Conservation (phyloP, 352 stramenopile species). For the Phytopythium montanum region DNA sequence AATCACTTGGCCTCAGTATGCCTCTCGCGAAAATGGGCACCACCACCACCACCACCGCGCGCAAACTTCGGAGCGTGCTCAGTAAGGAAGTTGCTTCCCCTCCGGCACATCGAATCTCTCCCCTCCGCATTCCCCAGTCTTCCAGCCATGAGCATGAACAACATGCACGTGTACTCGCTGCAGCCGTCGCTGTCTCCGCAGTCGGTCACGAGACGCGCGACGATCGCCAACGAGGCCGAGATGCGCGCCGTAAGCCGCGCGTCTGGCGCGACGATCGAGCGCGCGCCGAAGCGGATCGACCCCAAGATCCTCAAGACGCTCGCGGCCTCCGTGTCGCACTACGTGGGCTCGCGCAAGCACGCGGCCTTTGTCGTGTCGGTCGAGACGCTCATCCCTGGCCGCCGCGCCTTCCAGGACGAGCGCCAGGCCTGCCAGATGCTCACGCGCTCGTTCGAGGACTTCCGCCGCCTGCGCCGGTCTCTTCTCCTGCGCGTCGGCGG, state of each 20-base stretch:
- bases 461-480: conserved; percentile 70
- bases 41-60: too few species aligned
- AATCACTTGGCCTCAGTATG: conserved; percentile 3
- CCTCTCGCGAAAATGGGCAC: background rate
- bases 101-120: background rate
- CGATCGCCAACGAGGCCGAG: conserved; percentile 32
- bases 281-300: conserved; percentile 48
- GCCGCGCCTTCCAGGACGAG: conserved; percentile 50
- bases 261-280: conserved; percentile 36
- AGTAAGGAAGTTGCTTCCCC: conserved; percentile 10
- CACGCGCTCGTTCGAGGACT: conserved; percentile 75
- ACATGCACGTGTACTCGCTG: conserved; percentile 32
- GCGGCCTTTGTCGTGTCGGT: conserved; percentile 79
- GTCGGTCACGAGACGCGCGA: conserved; percentile 33
- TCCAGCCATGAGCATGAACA: conserved; percentile 12
- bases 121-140: background rate
- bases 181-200: conserved; percentile 40
- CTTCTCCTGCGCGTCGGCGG: conserved; percentile 58
- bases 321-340: conserved; percentile 67
- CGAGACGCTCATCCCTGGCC: conserved; percentile 60
- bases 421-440: conserved; percentile 69
- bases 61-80: background rate
- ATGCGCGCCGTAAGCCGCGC: conserved; percentile 14
- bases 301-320: conserved; percentile 81
- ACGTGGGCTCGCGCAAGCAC: conserved; percentile 63